Evolutionary conservation across 2,329 filamentous ascomycete genomes (phyloP).

Genomic region (Paraphoma sp.): DNA sequence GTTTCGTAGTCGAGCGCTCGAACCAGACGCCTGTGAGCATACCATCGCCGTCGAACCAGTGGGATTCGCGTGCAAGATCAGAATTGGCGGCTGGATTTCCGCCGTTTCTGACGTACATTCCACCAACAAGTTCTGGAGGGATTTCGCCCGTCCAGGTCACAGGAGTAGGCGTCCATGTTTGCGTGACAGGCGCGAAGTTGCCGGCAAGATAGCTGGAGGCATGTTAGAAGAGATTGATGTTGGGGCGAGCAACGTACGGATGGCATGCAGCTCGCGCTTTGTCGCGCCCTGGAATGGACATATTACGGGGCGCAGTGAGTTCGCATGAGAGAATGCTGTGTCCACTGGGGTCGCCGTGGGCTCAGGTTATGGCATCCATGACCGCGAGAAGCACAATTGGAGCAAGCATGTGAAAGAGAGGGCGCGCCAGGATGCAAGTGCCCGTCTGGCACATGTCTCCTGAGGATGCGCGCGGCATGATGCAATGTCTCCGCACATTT

Average conservation of each 20-base stretch:
- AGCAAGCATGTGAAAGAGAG: background rate
- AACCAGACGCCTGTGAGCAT: slow-evolving; percentile 75
- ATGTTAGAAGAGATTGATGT: slow-evolving; percentile 6
- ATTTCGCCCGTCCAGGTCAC: slow-evolving; percentile 66
- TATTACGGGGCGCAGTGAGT: slow-evolving; percentile 16
- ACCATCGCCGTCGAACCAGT: slow-evolving; percentile 79
- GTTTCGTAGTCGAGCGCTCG: slow-evolving; percentile 46
- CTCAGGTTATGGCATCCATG: slow-evolving; percentile 1
- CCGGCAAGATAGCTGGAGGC: slow-evolving; percentile 64
- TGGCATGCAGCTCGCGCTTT: slow-evolving; percentile 40
- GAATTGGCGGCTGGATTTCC: slow-evolving; percentile 70
- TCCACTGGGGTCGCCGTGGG: too few relatives aligned
- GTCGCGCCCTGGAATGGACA: slow-evolving; percentile 30
- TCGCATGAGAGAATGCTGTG: slow-evolving; percentile 15
- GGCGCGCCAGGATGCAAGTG: background rate
- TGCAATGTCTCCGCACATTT: slow-evolving; percentile 5
- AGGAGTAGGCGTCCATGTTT: slow-evolving; percentile 61
- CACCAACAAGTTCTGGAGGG: slow-evolving; percentile 69
- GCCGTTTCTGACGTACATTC: slow-evolving; percentile 76
- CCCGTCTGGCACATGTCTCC: background rate
- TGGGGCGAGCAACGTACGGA: slow-evolving; percentile 41
- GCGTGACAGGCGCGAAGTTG: slow-evolving; percentile 72
- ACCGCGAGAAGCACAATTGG: background rate
- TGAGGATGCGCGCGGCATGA: slow-evolving; percentile 11
- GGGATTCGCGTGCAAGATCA: slow-evolving; percentile 66